A percentile compares a stretch with the other conserved stretches of the same genome.
Conservation (phyloP, 202 grass and related monocot species). For the Panicum virgatum region DNA sequence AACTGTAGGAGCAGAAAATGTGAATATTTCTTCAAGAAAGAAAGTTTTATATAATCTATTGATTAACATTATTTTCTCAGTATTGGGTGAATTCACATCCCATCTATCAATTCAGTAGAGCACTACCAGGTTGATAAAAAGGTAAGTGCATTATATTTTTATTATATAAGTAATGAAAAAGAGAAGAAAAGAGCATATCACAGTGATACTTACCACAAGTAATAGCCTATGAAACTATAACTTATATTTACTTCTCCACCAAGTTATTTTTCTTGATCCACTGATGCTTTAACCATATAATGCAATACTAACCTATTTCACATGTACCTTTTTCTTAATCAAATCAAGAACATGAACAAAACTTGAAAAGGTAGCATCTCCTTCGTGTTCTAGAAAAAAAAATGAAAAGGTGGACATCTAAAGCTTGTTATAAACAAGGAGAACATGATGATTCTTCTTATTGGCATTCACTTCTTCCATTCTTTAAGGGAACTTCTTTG, state of each 20-base stretch:
- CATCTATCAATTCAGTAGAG: constrained; percentile 8
- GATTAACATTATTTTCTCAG: constrained; percentile 20
- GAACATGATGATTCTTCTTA: constrained; percentile 7
- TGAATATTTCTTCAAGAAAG: no score
- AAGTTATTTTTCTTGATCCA: neutral
- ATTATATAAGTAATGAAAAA: neutral
- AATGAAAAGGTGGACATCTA: no score
- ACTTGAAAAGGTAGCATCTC: neutral
- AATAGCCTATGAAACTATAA: constrained; percentile 5
- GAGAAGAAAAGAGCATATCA: constrained; percentile 22
- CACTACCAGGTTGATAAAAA: neutral
- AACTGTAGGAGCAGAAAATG: neutral
- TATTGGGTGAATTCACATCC: neutral
- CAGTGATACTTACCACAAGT: neutral
- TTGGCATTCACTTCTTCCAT: neutral
- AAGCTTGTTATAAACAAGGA: constrained; percentile 20
- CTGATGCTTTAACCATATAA: neutral
- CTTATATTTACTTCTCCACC: neutral
- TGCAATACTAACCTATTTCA: neutral
- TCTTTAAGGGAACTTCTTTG: constrained; percentile 2
- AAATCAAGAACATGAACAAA: constrained; percentile 5
- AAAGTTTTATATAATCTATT: neutral
- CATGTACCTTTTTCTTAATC: neutral
- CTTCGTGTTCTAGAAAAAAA: no score
- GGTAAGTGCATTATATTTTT: neutral